These are phyloP conservation scores for Plectosphaerella plurivora DNA, from an alignment of 2,329 filamentous ascomycete species.

Conservation along the genomic window DNA sequence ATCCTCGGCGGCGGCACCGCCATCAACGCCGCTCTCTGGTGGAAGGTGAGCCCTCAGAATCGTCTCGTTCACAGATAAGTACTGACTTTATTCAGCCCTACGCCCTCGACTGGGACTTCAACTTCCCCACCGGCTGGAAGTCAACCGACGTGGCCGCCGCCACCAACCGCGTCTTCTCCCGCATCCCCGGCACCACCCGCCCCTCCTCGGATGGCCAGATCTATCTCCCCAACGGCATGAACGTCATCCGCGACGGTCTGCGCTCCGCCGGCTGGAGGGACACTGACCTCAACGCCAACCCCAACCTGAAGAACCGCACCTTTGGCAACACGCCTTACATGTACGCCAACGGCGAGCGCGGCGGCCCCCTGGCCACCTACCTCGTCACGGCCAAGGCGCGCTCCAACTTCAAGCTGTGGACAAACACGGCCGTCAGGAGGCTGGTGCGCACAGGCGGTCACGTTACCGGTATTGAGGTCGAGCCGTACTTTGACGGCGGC, in stretches of 20 bases:
- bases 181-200: constrained; percentile 65
- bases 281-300: constrained; percentile 55
- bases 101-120: constrained; percentile 63
- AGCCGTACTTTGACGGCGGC: constrained; percentile 47
- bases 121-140: constrained; percentile 71
- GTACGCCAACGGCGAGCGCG: constrained; percentile 61
- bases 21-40: constrained; percentile 66
- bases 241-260: constrained; percentile 57
- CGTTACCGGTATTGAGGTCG: constrained; percentile 65
- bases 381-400: constrained; percentile 56
- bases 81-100: constrained; percentile 37
- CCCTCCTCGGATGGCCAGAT: constrained; percentile 63
- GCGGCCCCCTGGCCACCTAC: constrained; percentile 68
- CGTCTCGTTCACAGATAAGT: background rate
- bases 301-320: constrained; percentile 60
- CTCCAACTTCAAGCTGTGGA: constrained; percentile 63
- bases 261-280: constrained; percentile 56
- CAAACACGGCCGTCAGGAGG: constrained; percentile 61
- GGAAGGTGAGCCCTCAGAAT: constrained; percentile 39
- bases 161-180: constrained; percentile 57
- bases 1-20: constrained; percentile 64
- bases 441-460: constrained; percentile 59
- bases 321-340: constrained; percentile 64
- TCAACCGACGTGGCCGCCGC: constrained; percentile 55
- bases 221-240: constrained; percentile 64